Conservation (phyloP, 192 early-diverging fungal species). For the Dimargaris cristalligena region DNA sequence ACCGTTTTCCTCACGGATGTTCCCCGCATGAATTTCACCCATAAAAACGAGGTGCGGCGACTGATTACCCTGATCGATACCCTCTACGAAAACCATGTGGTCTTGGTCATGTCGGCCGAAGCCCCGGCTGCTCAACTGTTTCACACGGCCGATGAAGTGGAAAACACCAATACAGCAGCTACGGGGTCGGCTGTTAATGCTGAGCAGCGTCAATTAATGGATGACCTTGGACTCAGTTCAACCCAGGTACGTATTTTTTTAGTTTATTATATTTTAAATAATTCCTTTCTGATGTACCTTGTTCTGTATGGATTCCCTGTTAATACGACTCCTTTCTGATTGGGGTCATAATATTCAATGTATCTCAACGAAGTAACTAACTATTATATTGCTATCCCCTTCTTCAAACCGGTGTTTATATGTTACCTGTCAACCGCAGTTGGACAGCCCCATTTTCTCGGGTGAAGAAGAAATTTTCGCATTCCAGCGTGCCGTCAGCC, state of each 20-base stretch:
- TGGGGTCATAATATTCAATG: too few species aligned
- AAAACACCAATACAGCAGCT: slow-evolving; percentile 16
- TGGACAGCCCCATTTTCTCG: slow-evolving; percentile 46
- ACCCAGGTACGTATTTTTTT: too few species aligned
- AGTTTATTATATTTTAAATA: neutral
- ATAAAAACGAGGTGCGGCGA: slow-evolving; percentile 75
- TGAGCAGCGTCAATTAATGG: slow-evolving; percentile 40
- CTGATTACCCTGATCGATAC: slow-evolving; percentile 91
- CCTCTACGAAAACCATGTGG: slow-evolving; percentile 69
- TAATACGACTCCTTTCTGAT: neutral
- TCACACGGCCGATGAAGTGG: slow-evolving; percentile 25
- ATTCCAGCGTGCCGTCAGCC: slow-evolving; percentile 79
- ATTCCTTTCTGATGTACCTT: neutral
- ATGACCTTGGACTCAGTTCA: slow-evolving; percentile 30
- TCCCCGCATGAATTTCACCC: slow-evolving; percentile 41
- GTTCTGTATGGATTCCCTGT: neutral
- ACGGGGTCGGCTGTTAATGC: slow-evolving; percentile 19
- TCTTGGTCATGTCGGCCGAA: slow-evolving; percentile 55
- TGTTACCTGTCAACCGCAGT: neutral
- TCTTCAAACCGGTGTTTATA: neutral
- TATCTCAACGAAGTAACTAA: neutral
- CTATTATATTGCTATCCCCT: neutral
- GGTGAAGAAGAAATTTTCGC: slow-evolving; percentile 94
- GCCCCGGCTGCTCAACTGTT: slow-evolving; percentile 50
- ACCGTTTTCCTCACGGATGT: slow-evolving; percentile 64